Evolutionary conservation across 106 monocot genomes (phyloP), one percentile per base, ranked within the genome.

Genomic region (Acorus gramineus): DNA sequence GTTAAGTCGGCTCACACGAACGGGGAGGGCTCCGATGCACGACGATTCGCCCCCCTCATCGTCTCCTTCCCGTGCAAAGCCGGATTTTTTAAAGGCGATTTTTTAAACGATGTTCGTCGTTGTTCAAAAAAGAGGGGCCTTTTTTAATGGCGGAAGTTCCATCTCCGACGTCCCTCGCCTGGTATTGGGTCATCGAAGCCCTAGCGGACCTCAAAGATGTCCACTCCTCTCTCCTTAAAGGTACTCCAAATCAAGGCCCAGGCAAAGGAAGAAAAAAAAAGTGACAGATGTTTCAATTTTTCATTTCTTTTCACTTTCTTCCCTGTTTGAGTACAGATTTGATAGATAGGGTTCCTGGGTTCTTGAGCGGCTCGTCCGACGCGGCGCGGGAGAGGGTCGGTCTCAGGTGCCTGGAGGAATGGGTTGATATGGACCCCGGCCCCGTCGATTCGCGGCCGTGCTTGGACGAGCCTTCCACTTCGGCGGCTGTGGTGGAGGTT

Each of bases 161-260:
- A 5, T 71, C 53, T 46, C 11, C 48, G 9, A 12, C 59, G 52
- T 6, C 49, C 7, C 28, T 59, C 6, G 73, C 73, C 28, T 73
- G 73, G 73, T 58, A 46, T n/a, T 73, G 73, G 73, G 73, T 66
- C 58, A 28, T 66, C 51, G 73, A 73, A 52, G 66, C 65, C 48
- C 73, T 73, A 47, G 59, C 66, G 11, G 66, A 73, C 44, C 47
- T 14, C 73, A 73, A 66, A 50, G 49, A 73, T 13, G 14, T 73
- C 49, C 59, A 66, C 14, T 8, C 63, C 58, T 66, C 65, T 52
- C 5, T 59, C 9, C 45, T 73, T 44, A 47, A 10, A 59, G 73
- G 73, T 69, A 42, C 59, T 42, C 44, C 45, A 14, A 14, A 52
- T 13, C 14, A 6, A 28, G 7, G 3, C n/a, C 9, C 11, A 6